Evolutionary conservation across 1,284 basidiomycete species (phyloP).

Genomic region (Ganoderma boninense): DNA sequence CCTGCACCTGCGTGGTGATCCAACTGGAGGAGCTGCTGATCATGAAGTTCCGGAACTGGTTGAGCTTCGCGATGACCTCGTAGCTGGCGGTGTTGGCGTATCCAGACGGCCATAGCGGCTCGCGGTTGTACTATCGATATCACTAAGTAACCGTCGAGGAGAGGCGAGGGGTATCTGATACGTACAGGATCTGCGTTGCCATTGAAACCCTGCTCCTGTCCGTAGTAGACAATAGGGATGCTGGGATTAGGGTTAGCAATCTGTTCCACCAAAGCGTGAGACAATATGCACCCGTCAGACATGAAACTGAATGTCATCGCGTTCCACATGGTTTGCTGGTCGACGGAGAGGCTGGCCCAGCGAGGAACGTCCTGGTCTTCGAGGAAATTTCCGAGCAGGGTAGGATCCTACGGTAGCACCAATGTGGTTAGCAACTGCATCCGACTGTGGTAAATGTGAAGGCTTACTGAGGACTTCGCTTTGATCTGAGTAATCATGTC

Average conservation of each 20-base stretch:
- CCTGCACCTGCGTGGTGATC: conserved; percentile 61
- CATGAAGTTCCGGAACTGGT: conserved; percentile 75
- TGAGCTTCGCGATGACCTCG: conserved; percentile 69
- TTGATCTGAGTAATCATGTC: conserved; percentile 43
- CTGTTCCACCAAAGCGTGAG: not conserved
- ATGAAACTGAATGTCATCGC: conserved; percentile 47
- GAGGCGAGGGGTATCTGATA: not conserved
- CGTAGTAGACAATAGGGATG: conserved; percentile 65
- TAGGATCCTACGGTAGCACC: conserved; percentile 35
- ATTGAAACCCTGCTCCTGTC: conserved; percentile 59
- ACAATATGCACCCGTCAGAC: conserved; percentile 44
- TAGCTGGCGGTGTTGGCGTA: conserved; percentile 71
- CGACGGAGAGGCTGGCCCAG: conserved; percentile 52
- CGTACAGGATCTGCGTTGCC: conserved; percentile 45
- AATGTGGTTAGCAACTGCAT: not conserved
- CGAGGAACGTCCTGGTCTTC: conserved; percentile 68
- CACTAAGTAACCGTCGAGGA: not conserved
- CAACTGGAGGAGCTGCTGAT: conserved; percentile 65
- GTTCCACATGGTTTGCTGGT: conserved; percentile 47
- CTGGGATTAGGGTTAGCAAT: conserved; percentile 44
- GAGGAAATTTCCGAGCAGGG: conserved; percentile 61
- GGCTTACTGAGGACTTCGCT: conserved; percentile 42
- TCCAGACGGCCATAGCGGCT: conserved; percentile 79
- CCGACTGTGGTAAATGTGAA: not conserved
- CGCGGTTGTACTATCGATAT: conserved; percentile 67